These are phyloP conservation scores for Cenchrus americanus DNA, from an alignment of 176 grass and related monocot genomes.

Conservation along the genomic window DNA sequence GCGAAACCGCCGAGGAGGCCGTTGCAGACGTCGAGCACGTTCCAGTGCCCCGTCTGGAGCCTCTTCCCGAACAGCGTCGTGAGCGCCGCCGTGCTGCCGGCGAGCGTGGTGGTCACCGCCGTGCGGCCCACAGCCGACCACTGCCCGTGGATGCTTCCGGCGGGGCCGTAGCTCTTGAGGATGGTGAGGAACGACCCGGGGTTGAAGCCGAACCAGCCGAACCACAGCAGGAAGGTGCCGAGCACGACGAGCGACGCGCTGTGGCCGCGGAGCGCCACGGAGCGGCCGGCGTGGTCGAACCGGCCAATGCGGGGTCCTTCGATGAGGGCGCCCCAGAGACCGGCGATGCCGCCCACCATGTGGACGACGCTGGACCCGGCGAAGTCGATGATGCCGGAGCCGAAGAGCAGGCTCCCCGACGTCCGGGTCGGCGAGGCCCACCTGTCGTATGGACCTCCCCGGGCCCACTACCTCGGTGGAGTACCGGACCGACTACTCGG, in stretches of 20 bases:
- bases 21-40: slow-evolving; percentile 82
- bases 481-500: too few species aligned
- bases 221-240: slow-evolving; percentile 72
- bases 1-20: slow-evolving; percentile 72
- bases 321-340: slow-evolving; percentile 75
- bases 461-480: too few species aligned
- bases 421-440: too few species aligned
- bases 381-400: too few species aligned
- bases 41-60: slow-evolving; percentile 69
- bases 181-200: slow-evolving; percentile 70
- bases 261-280: slow-evolving; percentile 64
- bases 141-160: slow-evolving; percentile 60
- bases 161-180: slow-evolving; percentile 56
- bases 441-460: too few species aligned
- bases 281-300: slow-evolving; percentile 64
- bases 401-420: too few species aligned
- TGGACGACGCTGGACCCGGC: too few species aligned
- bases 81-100: slow-evolving; percentile 66
- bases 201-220: slow-evolving; percentile 79
- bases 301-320: slow-evolving; percentile 74
- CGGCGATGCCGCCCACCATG: too few species aligned
- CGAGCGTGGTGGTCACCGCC: slow-evolving; percentile 70
- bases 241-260: slow-evolving; percentile 76
- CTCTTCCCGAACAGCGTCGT: slow-evolving; percentile 73
- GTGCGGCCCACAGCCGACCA: slow-evolving; percentile 78